A percentile compares a stretch with the other conserved stretches of the same genome.
These are phyloP conservation scores for Globisporangium cylindrosporum DNA, from an alignment of 352 stramenopile species.

Conservation along the genomic window DNA sequence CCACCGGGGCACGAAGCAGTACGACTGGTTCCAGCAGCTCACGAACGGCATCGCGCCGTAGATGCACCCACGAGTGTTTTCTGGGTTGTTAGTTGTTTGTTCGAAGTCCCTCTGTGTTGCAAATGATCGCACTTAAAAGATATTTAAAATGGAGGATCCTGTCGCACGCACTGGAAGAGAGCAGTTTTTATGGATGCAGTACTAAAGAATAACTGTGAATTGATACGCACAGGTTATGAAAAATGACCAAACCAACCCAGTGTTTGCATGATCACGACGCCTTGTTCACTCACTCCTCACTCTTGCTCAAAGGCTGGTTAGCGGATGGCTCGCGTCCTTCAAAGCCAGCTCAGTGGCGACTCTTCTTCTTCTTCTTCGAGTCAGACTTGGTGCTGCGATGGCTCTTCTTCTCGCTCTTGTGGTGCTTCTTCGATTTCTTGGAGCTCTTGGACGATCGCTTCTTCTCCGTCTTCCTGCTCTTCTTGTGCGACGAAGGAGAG, in stretches of 20 bases:
- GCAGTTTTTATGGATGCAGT: background rate
- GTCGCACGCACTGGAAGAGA: background rate
- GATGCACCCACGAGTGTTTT: background rate
- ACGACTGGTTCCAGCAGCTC: constrained; percentile 87
- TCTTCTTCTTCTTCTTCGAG: constrained; percentile 23
- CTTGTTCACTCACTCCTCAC: background rate
- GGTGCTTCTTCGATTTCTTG: constrained; percentile 43
- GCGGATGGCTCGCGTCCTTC: background rate
- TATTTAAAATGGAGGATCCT: constrained; percentile 7
- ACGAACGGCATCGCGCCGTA: constrained; percentile 78
- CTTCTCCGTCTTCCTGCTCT: constrained; percentile 25
- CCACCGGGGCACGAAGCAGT: constrained; percentile 76
- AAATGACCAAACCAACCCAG: background rate
- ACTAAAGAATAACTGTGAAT: background rate
- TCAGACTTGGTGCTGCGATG: constrained; percentile 22
- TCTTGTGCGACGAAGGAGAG: constrained; percentile 23
- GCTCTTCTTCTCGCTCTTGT: constrained; percentile 35
- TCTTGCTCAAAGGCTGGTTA: background rate
- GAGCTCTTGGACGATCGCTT: constrained; percentile 30
- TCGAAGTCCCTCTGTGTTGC: background rate
- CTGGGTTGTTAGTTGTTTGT: background rate
- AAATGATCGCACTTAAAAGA: background rate
- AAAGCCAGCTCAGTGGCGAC: background rate
- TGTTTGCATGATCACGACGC: background rate
- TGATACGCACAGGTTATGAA: background rate